Base-by-base conservation (phyloP, 768 basidiomycete species). In the Pulveroboletus frians region DNA sequence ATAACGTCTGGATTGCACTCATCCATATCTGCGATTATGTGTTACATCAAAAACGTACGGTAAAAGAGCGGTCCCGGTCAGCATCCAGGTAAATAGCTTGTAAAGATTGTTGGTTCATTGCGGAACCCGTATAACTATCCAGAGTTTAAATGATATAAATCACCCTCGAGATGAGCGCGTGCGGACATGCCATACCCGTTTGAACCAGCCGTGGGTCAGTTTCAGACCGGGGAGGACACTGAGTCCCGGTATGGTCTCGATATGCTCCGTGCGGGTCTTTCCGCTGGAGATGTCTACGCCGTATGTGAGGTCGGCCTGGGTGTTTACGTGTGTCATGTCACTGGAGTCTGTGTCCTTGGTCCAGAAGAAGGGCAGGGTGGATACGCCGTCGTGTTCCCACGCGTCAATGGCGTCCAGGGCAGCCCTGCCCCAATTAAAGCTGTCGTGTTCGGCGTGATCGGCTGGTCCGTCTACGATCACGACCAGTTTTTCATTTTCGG, bases 401-500 rank as follows among this genome's bases (percentile, higher is more conserved):
- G 61, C 60, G 9, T 83, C 77, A 26, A 93, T 59, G 1, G 85
- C 84, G 1, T 75, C 68, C 1, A 93, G 49, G 0, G 83, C 78
- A 1, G 84, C 88, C 18, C 61, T 66, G 4, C 91, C 92, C 91
- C 92, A 94, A 58, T 93, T 81, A 65, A 78, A 91, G 4, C 57
- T 60, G 32, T 75, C 76, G 53, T 88, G 86, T 8, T 76, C 73
- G 0, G 63, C 61, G 36, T 58, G 69, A 21, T 77, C 72, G 6
- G 70, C 55, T 3, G 88, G 88, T 0, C 85, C 85, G 39, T 96
- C 86, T 10, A 96, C 78, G 50, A 95, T 86, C 17, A 77, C 61
- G 31, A 93, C 70, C 30, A 97, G 73, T 11, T 67, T 60, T 48
- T 80, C 76, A 60, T 83, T 89, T 17, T 65, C 55, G 1, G 79